Evolutionary conservation across 106 monocot genomes (phyloP), one percentile per base, ranked within the genome.

Genomic region (Dendrobium chrysotoxum): DNA sequence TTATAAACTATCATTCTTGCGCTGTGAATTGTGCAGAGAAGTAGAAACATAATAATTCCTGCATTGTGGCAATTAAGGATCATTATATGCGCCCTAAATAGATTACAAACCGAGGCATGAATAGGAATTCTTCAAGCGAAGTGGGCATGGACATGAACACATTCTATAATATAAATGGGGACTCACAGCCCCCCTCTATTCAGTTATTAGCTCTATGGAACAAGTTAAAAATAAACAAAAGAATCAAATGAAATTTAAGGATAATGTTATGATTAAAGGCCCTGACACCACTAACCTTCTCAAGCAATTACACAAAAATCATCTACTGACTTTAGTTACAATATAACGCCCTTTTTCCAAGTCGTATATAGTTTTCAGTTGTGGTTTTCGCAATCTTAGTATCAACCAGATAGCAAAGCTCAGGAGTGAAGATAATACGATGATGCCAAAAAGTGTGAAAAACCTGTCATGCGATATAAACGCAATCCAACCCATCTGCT

Each of bases 311-410:
- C 10, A 7, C 20, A 71, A 31, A 71, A 31, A 79, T 88, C 86
- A 94, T 64, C 80, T 79, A 21, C 79, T 81, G 61, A 92, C 42
- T 66, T 86, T 92, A 46, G 86, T 92, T 28, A 94, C 79, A 20
- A 97, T 92, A 70, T 97, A 97, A 16, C 87, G 85, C 12, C 96
- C 96, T 85, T 93, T 97, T 83, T 97, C 94, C 77, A 94, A 82
- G 86, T 97, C 96, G 46, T 91, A 97, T 55, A 97, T 84, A 39
- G 94, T 97, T 84, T 91, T 97, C 40, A 87, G 28, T 50, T 89
- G 90, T 15, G 94, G 86, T 57, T 81, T 94, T 80, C 85, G 87
- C 91, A 88, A 92, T 86, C 80, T 90, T 28, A 92, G 87, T 5
- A 92, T 80, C 4, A 58, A 72, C 83, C 86, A 86, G 2, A 78